phyloP scores from a whole-genome alignment of 768 basidiomycete genomes.

The Mycena pura region DNA sequence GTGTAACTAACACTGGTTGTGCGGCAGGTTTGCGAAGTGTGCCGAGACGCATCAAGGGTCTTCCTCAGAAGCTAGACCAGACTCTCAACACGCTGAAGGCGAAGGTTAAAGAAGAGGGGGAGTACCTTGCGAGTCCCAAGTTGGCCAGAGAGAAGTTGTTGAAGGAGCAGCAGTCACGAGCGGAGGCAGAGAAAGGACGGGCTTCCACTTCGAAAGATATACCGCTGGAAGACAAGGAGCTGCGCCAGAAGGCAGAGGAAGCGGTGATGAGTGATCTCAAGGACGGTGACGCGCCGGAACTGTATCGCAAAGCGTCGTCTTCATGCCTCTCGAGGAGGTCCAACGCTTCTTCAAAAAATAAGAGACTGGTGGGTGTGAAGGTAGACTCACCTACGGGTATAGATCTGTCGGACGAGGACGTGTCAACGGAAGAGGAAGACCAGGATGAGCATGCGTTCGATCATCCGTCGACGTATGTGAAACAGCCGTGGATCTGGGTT shows the following conservation, averaged over 20 bases:
- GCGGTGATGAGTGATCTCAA: slow-evolving; percentile 20
- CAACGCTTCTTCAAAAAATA: slow-evolving; percentile 22
- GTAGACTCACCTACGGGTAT: slow-evolving; percentile 34
- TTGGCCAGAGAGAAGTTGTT: slow-evolving; percentile 16
- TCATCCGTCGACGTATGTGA: slow-evolving; percentile 54
- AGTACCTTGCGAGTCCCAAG: slow-evolving; percentile 18
- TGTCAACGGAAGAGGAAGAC: slow-evolving; percentile 35
- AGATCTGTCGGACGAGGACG: slow-evolving; percentile 37
- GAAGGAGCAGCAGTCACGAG: slow-evolving; percentile 20
- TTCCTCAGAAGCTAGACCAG: slow-evolving; percentile 36
- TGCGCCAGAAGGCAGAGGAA: slow-evolving; percentile 13
- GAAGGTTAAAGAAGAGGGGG: slow-evolving; percentile 32
- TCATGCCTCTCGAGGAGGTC: slow-evolving; percentile 27
- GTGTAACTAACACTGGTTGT: no score
- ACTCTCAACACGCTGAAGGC: slow-evolving; percentile 40
- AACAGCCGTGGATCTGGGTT: slow-evolving; percentile 56
- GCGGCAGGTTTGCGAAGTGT: slow-evolving; percentile 42
- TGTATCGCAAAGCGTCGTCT: slow-evolving; percentile 23
- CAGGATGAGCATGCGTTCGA: slow-evolving; percentile 53
- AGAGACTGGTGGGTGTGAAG: no score
- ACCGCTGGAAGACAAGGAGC: not conserved
- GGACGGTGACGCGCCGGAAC: slow-evolving; percentile 23
- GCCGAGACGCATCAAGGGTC: slow-evolving; percentile 39
- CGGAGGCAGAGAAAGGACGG: not conserved
- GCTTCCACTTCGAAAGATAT: slow-evolving; percentile 14